These are phyloP conservation scores for Magnolia officinalis DNA, from an alignment of 164 flowering plant species.

Conservation along the genomic window DNA sequence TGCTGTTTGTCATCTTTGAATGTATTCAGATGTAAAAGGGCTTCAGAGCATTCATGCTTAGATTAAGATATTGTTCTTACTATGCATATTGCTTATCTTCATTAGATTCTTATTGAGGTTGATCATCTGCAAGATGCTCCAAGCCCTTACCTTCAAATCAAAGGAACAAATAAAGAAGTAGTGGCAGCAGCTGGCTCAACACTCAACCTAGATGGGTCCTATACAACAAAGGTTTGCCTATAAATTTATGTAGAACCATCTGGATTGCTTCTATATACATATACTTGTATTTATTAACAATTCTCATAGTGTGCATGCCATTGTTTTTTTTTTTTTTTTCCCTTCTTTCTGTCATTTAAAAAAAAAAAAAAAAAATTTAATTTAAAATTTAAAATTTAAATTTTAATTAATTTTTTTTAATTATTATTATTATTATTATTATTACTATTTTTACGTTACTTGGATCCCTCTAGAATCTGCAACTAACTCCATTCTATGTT, in stretches of 20 bases:
- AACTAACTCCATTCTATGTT: slow-evolving; percentile 4
- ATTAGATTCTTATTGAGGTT: slow-evolving; percentile 86
- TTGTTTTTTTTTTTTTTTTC: not conserved
- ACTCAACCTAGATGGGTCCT: slow-evolving; percentile 80
- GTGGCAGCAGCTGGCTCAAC: slow-evolving; percentile 85
- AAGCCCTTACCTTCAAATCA: slow-evolving; percentile 83
- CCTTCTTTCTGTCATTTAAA: not conserved
- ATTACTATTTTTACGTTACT: too few species aligned
- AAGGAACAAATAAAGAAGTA: slow-evolving; percentile 84
- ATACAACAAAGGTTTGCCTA: slow-evolving; percentile 87
- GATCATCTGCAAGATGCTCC: slow-evolving; percentile 90
- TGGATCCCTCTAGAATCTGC: not conserved
- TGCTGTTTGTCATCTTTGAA: not conserved
- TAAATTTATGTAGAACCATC: not conserved
- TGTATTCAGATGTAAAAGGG: not conserved
- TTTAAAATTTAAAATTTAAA: too few species aligned
- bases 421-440: too few species aligned
- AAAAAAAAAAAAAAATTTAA: too few species aligned
- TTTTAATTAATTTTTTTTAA: too few species aligned
- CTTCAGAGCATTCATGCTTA: slow-evolving; percentile 4
- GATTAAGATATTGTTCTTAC: slow-evolving; percentile 4
- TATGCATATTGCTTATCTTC: slow-evolving; percentile 4
- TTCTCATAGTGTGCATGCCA: not conserved
- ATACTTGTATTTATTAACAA: not conserved
- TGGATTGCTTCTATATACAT: not conserved